Base-by-base conservation (phyloP, 75 land plant species). In the Adiantum capillusveneris region DNA sequence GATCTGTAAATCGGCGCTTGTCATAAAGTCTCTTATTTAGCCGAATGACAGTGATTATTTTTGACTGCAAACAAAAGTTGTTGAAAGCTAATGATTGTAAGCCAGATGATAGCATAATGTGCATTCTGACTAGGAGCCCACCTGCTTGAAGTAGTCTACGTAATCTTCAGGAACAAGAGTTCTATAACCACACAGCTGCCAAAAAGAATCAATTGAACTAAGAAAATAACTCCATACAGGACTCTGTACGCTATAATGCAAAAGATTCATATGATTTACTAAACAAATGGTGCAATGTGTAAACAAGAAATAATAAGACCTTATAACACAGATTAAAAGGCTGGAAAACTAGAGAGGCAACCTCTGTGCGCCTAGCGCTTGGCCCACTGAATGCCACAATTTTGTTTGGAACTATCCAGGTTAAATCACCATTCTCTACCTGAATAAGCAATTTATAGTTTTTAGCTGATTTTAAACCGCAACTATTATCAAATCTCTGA, bases 371-470 rank as follows among this genome's bases (percentile, higher is more conserved):
- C 55, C 75, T 71, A 13, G 75, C 65, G 28, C 69, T 34, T 42
- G 79, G 79, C 18, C 79, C 79, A 72, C 79, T 76, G 25, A 76
- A 76, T 17, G 79, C 79, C 41, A 76, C 54, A 25, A 76, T 62
- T 43, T 76, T 76, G 49, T 72, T 72, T 0, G 79, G 79, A 44
- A 76, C 75, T 19, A 76, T 66, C 79, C 79, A 76, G 57, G 72
- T 76, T 27, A 76, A 43, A 25, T 76, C 79, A 31, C 79, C 79
- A 58, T 76, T 76, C 50, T 76, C 76, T 13, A 76, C 75, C 79
- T 76, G 52, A 16, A 34, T 22, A 36, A 12, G 17, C 29, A 71
- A 7, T 11, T 25, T 56, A n/a, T n/a, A n/a, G n/a, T n/a, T n/a
- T n/a, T n/a, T n/a, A n/a, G n/a, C n/a, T n/a, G n/a, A n/a, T n/a